These are phyloP conservation scores for Epichloe baconii DNA, from an alignment of 2,329 filamentous ascomycete genomes.

Conservation along the genomic window DNA sequence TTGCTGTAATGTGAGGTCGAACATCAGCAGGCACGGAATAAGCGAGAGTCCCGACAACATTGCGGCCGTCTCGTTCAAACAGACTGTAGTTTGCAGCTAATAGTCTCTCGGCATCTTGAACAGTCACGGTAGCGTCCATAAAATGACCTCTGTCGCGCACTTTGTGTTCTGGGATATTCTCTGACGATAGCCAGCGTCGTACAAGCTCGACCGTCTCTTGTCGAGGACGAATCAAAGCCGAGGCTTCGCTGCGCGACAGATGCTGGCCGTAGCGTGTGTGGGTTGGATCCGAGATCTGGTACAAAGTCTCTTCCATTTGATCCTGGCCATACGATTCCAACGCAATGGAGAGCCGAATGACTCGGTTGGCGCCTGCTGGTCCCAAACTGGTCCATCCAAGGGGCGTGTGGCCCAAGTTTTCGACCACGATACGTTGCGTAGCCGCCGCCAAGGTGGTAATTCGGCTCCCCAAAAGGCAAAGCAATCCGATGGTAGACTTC, in stretches of 20 bases:
- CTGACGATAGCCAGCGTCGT: constrained; percentile 30
- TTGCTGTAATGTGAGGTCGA: constrained; percentile 24
- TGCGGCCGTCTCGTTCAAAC: constrained; percentile 23
- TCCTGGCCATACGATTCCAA: constrained; percentile 13
- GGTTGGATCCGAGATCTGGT: constrained; percentile 35
- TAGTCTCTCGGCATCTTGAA: constrained; percentile 28
- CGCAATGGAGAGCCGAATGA: constrained; percentile 19
- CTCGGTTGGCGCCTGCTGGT: constrained; percentile 8
- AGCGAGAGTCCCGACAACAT: constrained; percentile 25
- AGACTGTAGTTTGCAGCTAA: constrained; percentile 32
- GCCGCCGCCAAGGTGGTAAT: not conserved
- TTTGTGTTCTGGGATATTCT: constrained; percentile 23
- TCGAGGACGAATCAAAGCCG: constrained; percentile 32
- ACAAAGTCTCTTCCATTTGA: constrained; percentile 29
- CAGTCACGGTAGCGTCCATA: constrained; percentile 29
- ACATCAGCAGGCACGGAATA: constrained; percentile 26
- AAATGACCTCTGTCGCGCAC: constrained; percentile 23
- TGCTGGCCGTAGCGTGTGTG: constrained; percentile 34
- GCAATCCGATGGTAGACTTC: not conserved
- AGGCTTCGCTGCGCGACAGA: constrained; percentile 34
- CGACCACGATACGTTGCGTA: constrained; percentile 6
- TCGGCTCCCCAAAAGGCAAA: not conserved
- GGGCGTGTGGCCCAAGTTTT: constrained; percentile 10
- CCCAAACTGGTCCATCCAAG: constrained; percentile 12
- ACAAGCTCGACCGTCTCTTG: constrained; percentile 25